Conservation (phyloP, 2,329 filamentous ascomycete species). For the Penicillium freii region DNA sequence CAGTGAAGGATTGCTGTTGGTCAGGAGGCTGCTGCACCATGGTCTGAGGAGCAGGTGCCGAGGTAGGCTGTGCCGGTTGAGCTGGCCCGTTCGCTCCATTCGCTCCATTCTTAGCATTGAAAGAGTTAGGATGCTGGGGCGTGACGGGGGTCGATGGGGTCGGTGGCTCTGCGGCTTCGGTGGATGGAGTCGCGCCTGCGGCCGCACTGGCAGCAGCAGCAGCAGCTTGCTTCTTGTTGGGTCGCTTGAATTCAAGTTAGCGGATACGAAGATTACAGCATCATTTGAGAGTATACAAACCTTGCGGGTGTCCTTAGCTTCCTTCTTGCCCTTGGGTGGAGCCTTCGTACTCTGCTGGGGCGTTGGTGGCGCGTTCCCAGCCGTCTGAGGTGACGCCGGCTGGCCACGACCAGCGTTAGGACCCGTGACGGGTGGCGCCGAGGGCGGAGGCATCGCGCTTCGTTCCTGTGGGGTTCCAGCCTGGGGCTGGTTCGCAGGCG, state of each 20-base stretch:
- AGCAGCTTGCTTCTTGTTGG: conserved; percentile 44
- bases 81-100: conserved; percentile 40
- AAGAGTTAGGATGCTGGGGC: conserved; percentile 47
- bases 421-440: conserved; percentile 43
- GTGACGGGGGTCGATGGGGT: conserved; percentile 52
- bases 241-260: conserved; percentile 34
- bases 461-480: conserved; percentile 58
- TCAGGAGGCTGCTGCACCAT: conserved; percentile 38
- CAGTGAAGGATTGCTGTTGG: conserved; percentile 34
- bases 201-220: conserved; percentile 39
- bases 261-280: not conserved
- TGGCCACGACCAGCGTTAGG: conserved; percentile 42
- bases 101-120: conserved; percentile 40
- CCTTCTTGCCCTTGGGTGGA: conserved; percentile 61
- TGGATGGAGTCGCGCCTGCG: conserved; percentile 45
- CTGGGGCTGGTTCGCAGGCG: conserved; percentile 44
- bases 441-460: conserved; percentile 52
- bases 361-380: conserved; percentile 56
- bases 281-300: conserved; percentile 34
- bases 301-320: conserved; percentile 54
- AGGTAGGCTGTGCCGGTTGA: conserved; percentile 34
- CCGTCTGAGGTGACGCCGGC: conserved; percentile 46
- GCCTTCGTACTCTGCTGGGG: conserved; percentile 59
- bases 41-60: conserved; percentile 36
- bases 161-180: conserved; percentile 48